These are phyloP conservation scores for Fusarium guadeloupense DNA, from an alignment of 2,329 filamentous ascomycete genomes.

Conservation along the genomic window DNA sequence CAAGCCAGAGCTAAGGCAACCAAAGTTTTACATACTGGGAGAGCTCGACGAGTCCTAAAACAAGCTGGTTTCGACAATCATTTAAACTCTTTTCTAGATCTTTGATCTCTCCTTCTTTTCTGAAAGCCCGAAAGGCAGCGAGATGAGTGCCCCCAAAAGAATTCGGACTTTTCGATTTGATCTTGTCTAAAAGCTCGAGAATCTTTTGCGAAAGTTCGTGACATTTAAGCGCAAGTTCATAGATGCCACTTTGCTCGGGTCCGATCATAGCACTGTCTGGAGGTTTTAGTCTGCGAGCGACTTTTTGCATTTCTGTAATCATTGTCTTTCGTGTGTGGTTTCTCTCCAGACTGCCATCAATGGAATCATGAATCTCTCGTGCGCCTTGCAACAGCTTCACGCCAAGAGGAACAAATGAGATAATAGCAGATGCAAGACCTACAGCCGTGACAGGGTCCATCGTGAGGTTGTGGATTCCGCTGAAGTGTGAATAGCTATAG, in stretches of 20 bases:
- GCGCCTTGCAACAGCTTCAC: background rate
- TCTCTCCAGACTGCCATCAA: background rate
- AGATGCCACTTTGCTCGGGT: background rate
- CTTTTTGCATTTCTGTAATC: background rate
- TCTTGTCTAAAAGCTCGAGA: background rate
- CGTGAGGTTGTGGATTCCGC: background rate
- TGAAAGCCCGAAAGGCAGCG: background rate
- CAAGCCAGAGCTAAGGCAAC: too few relatives aligned
- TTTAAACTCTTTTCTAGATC: background rate
- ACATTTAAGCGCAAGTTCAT: background rate
- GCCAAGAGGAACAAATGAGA: background rate
- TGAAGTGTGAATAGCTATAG: background rate
- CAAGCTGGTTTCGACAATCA: background rate
- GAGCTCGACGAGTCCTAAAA: background rate
- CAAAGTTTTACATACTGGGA: background rate
- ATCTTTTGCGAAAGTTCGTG: background rate
- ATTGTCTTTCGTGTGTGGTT: background rate
- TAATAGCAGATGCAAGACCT: background rate
- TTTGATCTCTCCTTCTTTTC: background rate
- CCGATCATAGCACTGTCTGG: background rate
- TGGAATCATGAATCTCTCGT: background rate
- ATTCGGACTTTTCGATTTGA: background rate
- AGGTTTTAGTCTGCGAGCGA: background rate
- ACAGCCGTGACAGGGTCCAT: slow-evolving; percentile 2
- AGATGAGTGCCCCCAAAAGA: background rate